phyloP scores from a whole-genome alignment of 1,139 yeast species.

The Saccharomyces hybrid region DNA sequence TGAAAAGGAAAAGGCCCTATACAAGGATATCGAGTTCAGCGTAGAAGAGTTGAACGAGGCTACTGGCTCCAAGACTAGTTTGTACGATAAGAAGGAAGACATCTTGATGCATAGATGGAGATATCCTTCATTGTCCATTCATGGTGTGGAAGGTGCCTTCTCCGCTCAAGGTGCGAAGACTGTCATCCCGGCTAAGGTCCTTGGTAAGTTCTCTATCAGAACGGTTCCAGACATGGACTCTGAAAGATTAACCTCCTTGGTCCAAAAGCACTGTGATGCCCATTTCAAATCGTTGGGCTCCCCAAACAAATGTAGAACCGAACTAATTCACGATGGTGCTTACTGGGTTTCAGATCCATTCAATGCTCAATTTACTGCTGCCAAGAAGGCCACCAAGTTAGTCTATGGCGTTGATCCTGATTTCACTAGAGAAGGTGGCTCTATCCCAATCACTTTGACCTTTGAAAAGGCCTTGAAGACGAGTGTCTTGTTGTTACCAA shows the following conservation, averaged over 20 bases:
- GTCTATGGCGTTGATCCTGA: constrained; percentile 96
- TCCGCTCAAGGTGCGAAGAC: constrained; percentile 94
- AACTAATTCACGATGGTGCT: constrained; percentile 85
- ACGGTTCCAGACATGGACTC: constrained; percentile 93
- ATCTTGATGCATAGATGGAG: constrained; percentile 98
- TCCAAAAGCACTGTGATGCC: constrained; percentile 58
- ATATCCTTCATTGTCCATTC: constrained; percentile 89
- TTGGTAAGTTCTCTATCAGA: constrained; percentile 92
- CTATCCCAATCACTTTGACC: constrained; percentile 90
- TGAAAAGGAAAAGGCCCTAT: constrained; percentile 64
- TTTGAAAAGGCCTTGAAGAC: constrained; percentile 83
- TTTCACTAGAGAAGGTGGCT: constrained; percentile 96
- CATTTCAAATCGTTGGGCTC: constrained; percentile 62
- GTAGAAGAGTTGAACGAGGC: constrained; percentile 82
- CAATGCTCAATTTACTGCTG: constrained; percentile 90
- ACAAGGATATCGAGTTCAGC: constrained; percentile 79
- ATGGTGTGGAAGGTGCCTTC: constrained; percentile 97
- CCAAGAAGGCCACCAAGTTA: constrained; percentile 83
- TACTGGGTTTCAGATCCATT: constrained; percentile 96
- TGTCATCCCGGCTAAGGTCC: constrained; percentile 90
- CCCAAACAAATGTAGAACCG: constrained; percentile 64
- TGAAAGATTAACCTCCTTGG: constrained; percentile 67
- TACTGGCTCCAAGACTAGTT: constrained; percentile 75
- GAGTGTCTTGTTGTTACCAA: constrained; percentile 80
- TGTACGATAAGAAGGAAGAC: constrained; percentile 68